Conservation (phyloP, 2,329 filamentous ascomycete species). For the Lachnellula subtilissima region DNA sequence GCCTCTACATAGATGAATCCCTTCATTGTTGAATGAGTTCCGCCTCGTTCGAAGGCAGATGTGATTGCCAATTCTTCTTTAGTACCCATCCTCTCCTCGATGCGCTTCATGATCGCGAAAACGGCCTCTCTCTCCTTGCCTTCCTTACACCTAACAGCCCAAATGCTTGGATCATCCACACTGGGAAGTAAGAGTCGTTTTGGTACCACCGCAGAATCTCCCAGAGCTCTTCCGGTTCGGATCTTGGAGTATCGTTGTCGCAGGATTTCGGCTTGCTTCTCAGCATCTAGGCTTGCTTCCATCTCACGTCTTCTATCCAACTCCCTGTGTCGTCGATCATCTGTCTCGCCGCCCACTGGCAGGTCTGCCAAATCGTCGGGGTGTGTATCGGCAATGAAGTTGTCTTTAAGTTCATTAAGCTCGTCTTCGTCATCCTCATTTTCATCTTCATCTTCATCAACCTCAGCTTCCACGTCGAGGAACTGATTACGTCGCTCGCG, state of each 20-base stretch:
- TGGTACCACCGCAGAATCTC: conserved; percentile 72
- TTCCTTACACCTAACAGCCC: conserved; percentile 87
- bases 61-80: conserved; percentile 81
- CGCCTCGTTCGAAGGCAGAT: conserved; percentile 85
- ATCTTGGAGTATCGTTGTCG: conserved; percentile 84
- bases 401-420: conserved; percentile 69
- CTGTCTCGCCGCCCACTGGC: conserved; percentile 69
- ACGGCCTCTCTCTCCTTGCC: conserved; percentile 94
- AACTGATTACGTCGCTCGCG: conserved; percentile 76
- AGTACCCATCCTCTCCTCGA: conserved; percentile 72
- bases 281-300: conserved; percentile 82
- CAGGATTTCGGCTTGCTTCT: conserved; percentile 83
- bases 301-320: conserved; percentile 88
- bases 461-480: conserved; percentile 97
- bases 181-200: conserved; percentile 84
- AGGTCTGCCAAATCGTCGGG: conserved; percentile 81
- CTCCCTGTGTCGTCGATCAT: conserved; percentile 89
- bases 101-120: conserved; percentile 79
- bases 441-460: conserved; percentile 88
- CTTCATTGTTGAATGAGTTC: conserved; percentile 73
- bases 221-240: conserved; percentile 59
- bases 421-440: conserved; percentile 87
- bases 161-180: conserved; percentile 93
- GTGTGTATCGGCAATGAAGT: conserved; percentile 84
- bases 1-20: conserved; percentile 96